These are phyloP conservation scores for Middelhovenomyces tepae DNA, from an alignment of 805 yeast species.

Conservation along the genomic window DNA sequence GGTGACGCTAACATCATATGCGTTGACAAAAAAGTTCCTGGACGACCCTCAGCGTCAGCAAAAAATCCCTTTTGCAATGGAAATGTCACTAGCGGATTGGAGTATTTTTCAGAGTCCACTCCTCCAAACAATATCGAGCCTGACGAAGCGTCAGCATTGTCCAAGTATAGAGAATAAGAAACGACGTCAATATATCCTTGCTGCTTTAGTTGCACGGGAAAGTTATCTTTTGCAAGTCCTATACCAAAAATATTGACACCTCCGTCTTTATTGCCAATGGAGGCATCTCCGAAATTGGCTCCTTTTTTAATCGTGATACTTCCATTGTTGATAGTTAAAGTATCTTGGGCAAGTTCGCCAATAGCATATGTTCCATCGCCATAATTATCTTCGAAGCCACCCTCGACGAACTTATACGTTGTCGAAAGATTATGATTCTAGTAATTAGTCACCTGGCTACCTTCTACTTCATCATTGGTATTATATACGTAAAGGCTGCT, in stretches of 20 bases:
- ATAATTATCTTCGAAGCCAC: neutral
- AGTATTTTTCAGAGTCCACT: constrained; percentile 33
- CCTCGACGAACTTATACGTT: neutral
- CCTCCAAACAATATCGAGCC: constrained; percentile 39
- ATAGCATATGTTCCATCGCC: constrained; percentile 1
- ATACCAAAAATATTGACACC: constrained; percentile 26
- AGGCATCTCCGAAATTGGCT: neutral
- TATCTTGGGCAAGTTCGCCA: constrained; percentile 1
- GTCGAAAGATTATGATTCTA: too few species aligned
- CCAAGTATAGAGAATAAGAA: constrained; percentile 41
- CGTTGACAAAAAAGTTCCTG: too few species aligned
- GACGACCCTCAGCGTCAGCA: too few species aligned
- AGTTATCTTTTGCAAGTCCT: constrained; percentile 20
- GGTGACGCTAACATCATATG: too few species aligned
- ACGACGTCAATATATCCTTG: constrained; percentile 33
- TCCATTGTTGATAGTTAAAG: neutral
- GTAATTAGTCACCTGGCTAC: too few species aligned
- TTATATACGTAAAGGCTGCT: constrained; percentile 1
- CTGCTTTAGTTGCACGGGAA: constrained; percentile 28
- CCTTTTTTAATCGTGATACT: neutral
- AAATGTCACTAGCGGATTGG: constrained; percentile 25
- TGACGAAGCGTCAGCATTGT: constrained; percentile 23
- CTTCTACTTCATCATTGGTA: too few species aligned
- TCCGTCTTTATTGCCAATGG: constrained; percentile 5
- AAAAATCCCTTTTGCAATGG: too few species aligned